These are phyloP conservation scores for Buxus sempervirens DNA, from an alignment of 164 flowering plant species.

Conservation along the genomic window DNA sequence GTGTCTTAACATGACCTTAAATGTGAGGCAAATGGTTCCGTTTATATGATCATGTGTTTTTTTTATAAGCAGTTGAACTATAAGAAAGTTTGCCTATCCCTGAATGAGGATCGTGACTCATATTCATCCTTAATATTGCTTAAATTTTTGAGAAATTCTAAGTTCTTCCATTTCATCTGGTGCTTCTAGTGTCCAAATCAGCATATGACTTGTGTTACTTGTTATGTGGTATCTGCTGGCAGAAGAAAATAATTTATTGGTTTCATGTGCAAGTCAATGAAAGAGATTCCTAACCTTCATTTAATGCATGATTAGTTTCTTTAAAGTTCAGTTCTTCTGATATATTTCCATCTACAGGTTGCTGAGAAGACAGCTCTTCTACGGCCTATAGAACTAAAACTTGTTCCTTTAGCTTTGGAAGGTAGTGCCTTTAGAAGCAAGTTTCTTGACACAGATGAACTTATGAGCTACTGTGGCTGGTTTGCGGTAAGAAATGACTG, in stretches of 20 bases:
- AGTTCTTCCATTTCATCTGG: not conserved
- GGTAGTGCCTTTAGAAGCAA: constrained; percentile 89
- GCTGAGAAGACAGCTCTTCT: constrained; percentile 88
- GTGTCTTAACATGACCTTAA: too few relatives aligned
- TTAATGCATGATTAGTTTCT: not conserved
- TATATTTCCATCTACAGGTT: constrained; percentile 49
- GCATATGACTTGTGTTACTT: not conserved
- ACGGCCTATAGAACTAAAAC: constrained; percentile 76
- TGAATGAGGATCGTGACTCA: not conserved
- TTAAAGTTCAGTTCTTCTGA: not conserved
- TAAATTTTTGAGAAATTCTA: not conserved
- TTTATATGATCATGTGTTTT: not conserved
- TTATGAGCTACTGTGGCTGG: constrained; percentile 82
- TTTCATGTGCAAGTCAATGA: not conserved
- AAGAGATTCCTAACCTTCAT: not conserved
- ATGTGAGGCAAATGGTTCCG: not conserved
- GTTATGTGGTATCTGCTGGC: not conserved
- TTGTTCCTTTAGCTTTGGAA: constrained; percentile 85
- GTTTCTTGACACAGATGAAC: constrained; percentile 84
- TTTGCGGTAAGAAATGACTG: constrained; percentile 67
- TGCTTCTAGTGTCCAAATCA: not conserved
- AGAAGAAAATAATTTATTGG: not conserved
- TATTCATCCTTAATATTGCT: not conserved
- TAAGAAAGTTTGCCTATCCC: not conserved
- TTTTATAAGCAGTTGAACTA: not conserved